Base-by-base conservation (phyloP, 495 filamentous ascomycete genomes). In the Platismatia glauca region DNA sequence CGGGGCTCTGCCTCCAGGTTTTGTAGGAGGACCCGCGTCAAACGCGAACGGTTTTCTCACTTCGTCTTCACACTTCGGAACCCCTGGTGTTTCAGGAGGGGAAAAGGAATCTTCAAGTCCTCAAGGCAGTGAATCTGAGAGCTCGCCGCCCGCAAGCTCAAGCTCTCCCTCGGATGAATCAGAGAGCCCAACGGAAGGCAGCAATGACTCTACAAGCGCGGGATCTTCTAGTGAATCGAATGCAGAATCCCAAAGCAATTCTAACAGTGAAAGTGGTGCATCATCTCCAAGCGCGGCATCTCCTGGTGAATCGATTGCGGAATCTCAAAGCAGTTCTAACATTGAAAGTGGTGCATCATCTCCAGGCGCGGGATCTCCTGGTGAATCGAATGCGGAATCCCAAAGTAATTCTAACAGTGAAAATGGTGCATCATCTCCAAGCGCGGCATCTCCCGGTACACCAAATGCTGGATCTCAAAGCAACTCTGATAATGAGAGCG, bases 391-490 rank as follows among this genome's bases (percentile, higher is more conserved):
- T 31, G 48, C 11, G 1, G 48, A 15, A 16, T 18, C 33, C 7
- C 59, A 60, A 38, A 50, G 60, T 1, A 46, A 33, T 9, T 56
- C 53, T 11, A 62, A 37, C 16, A 22, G 39, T n/a, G 48, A 37
- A 11, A 60, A n/a, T 7, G 13, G 33, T 2, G 29, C 43, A 50
- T 27, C 58, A 9, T 52, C 44, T 20, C 57, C 34, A 44, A 34
- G 27, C 22, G 34, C 38, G 22, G 38, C 18, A 33, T 44, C 57
- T 41, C 38, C 38, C 18, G 48, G 24, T 13, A 11, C 24, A 16
- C 7, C 46, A 4, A 59, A 48, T 6, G 7, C 41, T 20, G 48
- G 27, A 20, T 22, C 59, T 29, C 50, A 57, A 55, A 33, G 33
- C 55, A 24, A 39, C 2, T 20, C 44, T 7, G 18, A 22, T 11